Evolutionary conservation across 2,329 filamentous ascomycete genomes (phyloP).

Genomic region (Fusarium beomiforme): DNA sequence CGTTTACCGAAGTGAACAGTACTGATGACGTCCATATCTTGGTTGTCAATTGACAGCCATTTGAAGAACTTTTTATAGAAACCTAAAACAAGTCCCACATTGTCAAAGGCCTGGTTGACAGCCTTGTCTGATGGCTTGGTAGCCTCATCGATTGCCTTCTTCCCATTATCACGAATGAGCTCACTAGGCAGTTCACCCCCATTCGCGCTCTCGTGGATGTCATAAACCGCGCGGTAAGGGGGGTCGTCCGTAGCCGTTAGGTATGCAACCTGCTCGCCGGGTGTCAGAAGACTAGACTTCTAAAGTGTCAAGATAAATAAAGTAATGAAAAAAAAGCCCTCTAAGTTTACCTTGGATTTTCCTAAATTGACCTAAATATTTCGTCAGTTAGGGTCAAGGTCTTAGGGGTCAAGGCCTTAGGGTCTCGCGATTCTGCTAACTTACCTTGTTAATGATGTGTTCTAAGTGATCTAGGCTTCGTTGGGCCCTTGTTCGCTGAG

Average conservation of each 20-base stretch:
- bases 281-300: no score
- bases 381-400: no score
- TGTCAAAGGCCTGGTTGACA: constrained; percentile 61
- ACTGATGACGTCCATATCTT: constrained; percentile 59
- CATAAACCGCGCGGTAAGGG: constrained; percentile 56
- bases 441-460: constrained; percentile 41
- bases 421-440: no score
- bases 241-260: constrained; percentile 42
- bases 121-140: constrained; percentile 48
- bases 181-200: constrained; percentile 55
- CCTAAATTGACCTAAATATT: no score
- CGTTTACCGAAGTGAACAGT: constrained; percentile 62
- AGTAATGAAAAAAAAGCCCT: no score
- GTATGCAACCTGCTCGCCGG: not conserved
- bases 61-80: constrained; percentile 62
- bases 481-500: constrained; percentile 50
- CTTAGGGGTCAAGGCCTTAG: no score
- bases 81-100: constrained; percentile 58
- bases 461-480: constrained; percentile 53
- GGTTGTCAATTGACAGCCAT: constrained; percentile 63
- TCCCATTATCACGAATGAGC: constrained; percentile 56
- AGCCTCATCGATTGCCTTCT: constrained; percentile 17
- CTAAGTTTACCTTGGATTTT: no score
- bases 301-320: no score
- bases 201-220: constrained; percentile 52